A percentile compares a stretch with the other conserved stretches of the same genome.
Conservation (phyloP, 495 filamentous ascomycete genomes). For the Melanomma pulvis-pyrius region DNA sequence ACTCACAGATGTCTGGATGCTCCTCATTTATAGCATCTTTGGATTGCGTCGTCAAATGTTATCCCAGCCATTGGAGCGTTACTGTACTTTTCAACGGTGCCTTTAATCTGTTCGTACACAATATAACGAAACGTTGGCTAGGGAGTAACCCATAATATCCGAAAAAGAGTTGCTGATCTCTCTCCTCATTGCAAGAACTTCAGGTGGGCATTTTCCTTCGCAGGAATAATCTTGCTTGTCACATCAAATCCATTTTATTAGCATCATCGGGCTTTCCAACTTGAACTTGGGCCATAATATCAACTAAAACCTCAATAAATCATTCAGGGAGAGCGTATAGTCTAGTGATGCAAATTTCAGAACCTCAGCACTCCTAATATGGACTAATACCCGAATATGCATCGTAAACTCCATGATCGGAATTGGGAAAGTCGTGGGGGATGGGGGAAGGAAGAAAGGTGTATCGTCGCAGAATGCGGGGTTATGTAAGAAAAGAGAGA, state of each 20-base stretch:
- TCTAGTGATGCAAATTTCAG: slow-evolving; percentile 8
- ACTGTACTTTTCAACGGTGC: no score
- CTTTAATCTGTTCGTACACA: no score
- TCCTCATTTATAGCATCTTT: no score
- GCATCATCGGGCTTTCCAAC: not conserved
- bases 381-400: slow-evolving; percentile 33
- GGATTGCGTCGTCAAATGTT: no score
- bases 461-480: slow-evolving; percentile 18
- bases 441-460: slow-evolving; percentile 17
- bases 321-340: not conserved
- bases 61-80: no score
- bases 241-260: not conserved
- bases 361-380: slow-evolving; percentile 6
- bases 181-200: no score
- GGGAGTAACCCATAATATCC: no score
- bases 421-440: slow-evolving; percentile 6
- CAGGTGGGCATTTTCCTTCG: no score
- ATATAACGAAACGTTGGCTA: no score
- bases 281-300: not conserved
- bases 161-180: no score
- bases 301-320: not conserved
- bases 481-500: slow-evolving; percentile 11
- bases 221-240: no score
- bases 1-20: no score
- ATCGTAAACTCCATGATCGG: slow-evolving; percentile 5